Evolutionary conservation across 2,329 filamentous ascomycete species (phyloP), one percentile per base, ranked within the genome.

Genomic region (Amauroascus niger): DNA sequence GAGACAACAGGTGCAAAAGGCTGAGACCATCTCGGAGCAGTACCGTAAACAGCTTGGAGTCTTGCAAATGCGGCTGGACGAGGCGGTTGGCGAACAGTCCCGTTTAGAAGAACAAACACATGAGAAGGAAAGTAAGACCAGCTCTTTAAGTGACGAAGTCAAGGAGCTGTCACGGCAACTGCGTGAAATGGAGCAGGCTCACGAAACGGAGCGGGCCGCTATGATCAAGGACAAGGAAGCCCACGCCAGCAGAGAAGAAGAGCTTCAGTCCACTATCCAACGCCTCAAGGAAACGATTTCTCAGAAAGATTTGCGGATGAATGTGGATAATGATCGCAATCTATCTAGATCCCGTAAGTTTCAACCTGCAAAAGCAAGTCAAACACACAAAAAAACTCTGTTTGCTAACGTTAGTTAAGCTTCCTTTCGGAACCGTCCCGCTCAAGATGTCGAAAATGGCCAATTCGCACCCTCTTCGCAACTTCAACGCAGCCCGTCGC

Each of bases 171-270:
- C 84, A 28, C 81, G 89, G 59, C 86, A 94, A 69, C 87, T 88
- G 65, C 82, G 91, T 59, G 93, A 98, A 68, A 83, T 96, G 74
- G 90, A 96, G 70, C 83, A 84, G 59, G 90, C 94, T 59, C 94
- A 95, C 68, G 91, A 97, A 69, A 83, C 86, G 43, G 93, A 98
- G 71, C 82, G 88, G 58, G 87, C 84, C 64, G 82, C 87, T 52
- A 86, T 91, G 72, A 82, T 88, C 65, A 88, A 90, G 71, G 91
- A 97, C 69, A 93, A 94, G 73, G 90, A 96, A 60, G 88, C 94
- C 62, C 85, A 90, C 70, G 77, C 80, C 52, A 85, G 84, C 61
- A 80, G 84, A 54, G 89, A 96, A 66, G 89, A 95, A 65, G 89
- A 95, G 69, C 83, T 97, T 79, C 88, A 95, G 69, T 77, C 81